Evolutionary conservation across 2,329 filamentous ascomycete species (phyloP).

Genomic region (Parasarocladium wereldwijsianum): DNA sequence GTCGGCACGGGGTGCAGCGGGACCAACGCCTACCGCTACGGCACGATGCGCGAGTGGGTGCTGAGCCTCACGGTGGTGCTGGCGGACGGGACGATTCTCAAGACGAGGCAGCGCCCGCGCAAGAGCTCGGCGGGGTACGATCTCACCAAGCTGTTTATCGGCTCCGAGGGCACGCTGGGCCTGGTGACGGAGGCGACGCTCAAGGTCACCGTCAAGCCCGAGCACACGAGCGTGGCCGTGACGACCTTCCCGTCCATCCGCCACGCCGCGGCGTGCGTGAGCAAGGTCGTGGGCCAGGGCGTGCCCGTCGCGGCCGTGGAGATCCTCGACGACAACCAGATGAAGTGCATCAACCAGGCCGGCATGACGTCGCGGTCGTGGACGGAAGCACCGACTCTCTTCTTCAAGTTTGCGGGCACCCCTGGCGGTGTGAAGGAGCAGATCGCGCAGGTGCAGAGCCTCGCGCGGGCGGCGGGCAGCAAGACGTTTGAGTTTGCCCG

Average conservation of each 20-base stretch:
- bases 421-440: constrained; percentile 63
- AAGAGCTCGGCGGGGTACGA: constrained; percentile 91
- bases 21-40: constrained; percentile 84
- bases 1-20: constrained; percentile 60
- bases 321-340: constrained; percentile 84
- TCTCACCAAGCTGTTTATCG: constrained; percentile 77
- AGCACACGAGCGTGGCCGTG: constrained; percentile 69
- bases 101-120: constrained; percentile 73
- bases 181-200: constrained; percentile 83
- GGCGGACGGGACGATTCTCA: constrained; percentile 79
- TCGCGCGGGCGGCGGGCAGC: constrained; percentile 47
- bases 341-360: constrained; percentile 52
- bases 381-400: constrained; percentile 61
- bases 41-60: constrained; percentile 93
- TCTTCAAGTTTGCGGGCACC: constrained; percentile 74
- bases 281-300: constrained; percentile 63
- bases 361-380: constrained; percentile 52
- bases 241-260: constrained; percentile 44
- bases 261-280: constrained; percentile 64
- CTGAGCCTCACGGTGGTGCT: constrained; percentile 74
- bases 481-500: constrained; percentile 66
- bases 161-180: constrained; percentile 81
- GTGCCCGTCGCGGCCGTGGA: constrained; percentile 85
- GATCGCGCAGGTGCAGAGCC: constrained; percentile 47
- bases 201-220: constrained; percentile 71